Percentiles rank a stretch among this genome's conserved stretches.
Evolutionary conservation across 2,329 filamentous ascomycete species (phyloP).

Genomic region (Dothideomycetes sp.): DNA sequence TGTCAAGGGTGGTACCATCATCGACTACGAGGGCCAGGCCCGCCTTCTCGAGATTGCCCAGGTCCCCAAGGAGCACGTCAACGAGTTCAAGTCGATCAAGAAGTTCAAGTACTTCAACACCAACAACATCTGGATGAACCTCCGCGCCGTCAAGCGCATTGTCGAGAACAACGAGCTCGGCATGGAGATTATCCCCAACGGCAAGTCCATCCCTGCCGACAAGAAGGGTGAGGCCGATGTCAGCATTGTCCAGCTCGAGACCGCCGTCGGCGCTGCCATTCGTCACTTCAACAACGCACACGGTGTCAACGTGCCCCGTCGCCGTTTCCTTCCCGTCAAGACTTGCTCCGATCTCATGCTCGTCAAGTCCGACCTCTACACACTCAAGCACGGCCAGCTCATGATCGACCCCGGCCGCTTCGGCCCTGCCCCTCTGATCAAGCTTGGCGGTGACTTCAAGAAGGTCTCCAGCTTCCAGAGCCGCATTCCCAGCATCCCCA

Average conservation of each 20-base stretch:
- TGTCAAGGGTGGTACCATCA: slow-evolving; percentile 99
- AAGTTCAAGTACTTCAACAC: slow-evolving; percentile 99
- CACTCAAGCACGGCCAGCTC: slow-evolving; percentile 94
- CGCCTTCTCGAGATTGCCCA: slow-evolving; percentile 97
- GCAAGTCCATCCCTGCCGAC: slow-evolving; percentile 95
- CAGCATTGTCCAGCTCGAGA: slow-evolving; percentile 96
- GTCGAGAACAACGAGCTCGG: slow-evolving; percentile 97
- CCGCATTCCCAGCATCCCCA: slow-evolving; percentile 77
- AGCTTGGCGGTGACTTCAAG: slow-evolving; percentile 98
- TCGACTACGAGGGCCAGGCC: slow-evolving; percentile 95
- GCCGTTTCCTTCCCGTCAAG: slow-evolving; percentile 98
- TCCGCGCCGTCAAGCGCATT: slow-evolving; percentile 94
- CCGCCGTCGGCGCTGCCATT: slow-evolving; percentile 94
- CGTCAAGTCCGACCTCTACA: slow-evolving; percentile 99
- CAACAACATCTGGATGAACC: slow-evolving; percentile 99
- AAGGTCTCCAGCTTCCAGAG: slow-evolving; percentile 97
- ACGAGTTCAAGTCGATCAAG: slow-evolving; percentile 99
- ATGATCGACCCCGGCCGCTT: slow-evolving; percentile 95
- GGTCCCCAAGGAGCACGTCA: slow-evolving; percentile 98
- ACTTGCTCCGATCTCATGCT: slow-evolving; percentile 99
- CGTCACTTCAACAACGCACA: slow-evolving; percentile 98
- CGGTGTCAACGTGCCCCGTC: slow-evolving; percentile 95
- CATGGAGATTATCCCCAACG: slow-evolving; percentile 99
- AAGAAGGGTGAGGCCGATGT: slow-evolving; percentile 99
- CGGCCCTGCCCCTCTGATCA: slow-evolving; percentile 93